Evolutionary conservation across 768 basidiomycete species (phyloP).

Genomic region (Hericium erinaceus): DNA sequence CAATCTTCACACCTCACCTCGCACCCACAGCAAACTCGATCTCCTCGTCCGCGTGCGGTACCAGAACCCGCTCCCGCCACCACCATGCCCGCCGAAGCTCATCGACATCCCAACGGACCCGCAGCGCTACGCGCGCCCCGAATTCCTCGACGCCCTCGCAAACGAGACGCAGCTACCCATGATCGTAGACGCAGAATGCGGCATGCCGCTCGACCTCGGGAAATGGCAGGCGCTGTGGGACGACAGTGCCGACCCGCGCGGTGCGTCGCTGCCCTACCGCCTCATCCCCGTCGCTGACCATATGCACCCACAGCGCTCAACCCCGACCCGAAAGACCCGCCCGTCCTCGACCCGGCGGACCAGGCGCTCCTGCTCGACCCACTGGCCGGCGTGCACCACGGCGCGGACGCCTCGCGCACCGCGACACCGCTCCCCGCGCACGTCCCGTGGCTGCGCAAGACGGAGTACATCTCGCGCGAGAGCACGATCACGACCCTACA

Average conservation of each 20-base stretch:
- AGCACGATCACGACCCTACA: slow-evolving; percentile 30
- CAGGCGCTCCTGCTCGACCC: slow-evolving; percentile 66
- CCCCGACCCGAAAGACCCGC: slow-evolving; percentile 51
- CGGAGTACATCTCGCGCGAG: slow-evolving; percentile 76
- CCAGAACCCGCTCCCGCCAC: slow-evolving; percentile 87
- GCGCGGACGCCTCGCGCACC: slow-evolving; percentile 27
- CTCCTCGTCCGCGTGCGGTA: slow-evolving; percentile 90
- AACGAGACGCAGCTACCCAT: slow-evolving; percentile 82
- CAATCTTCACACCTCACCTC: neutral
- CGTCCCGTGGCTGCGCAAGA: slow-evolving; percentile 88
- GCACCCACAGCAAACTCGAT: slow-evolving; percentile 61
- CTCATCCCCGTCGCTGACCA: too few species aligned
- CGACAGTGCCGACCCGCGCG: slow-evolving; percentile 60
- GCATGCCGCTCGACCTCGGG: slow-evolving; percentile 90
- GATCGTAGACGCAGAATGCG: slow-evolving; percentile 94
- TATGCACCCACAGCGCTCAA: slow-evolving; percentile 48
- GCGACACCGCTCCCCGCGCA: slow-evolving; percentile 43
- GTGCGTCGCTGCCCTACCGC: slow-evolving; percentile 28
- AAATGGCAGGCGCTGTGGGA: slow-evolving; percentile 80
- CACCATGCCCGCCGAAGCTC: slow-evolving; percentile 95
- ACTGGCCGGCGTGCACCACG: slow-evolving; percentile 28
- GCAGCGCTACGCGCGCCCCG: slow-evolving; percentile 77
- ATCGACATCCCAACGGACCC: slow-evolving; percentile 88
- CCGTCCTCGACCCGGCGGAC: slow-evolving; percentile 64
- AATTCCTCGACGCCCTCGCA: slow-evolving; percentile 74